A percentile compares a stretch with the other conserved stretches of the same genome.
Evolutionary conservation across 345 rosid species (phyloP).

Genomic region (Rhizophora apiculata): DNA sequence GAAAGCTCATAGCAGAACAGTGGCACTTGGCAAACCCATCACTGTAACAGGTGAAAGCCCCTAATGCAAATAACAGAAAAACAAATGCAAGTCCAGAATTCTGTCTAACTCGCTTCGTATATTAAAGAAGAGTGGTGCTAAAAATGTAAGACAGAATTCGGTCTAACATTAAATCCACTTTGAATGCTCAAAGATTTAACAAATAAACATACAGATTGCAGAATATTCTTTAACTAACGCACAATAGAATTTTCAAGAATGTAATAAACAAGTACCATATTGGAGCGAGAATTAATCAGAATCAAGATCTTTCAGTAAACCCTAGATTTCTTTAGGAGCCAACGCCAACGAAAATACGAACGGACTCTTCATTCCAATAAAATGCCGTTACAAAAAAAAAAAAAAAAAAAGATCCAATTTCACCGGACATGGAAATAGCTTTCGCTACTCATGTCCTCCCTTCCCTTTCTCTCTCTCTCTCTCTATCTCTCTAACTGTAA

Average conservation of each 20-base stretch:
- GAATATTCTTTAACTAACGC: background rate
- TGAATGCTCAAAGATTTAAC: too few species aligned
- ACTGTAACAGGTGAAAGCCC: too few species aligned
- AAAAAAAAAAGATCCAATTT: slow-evolving; percentile 1
- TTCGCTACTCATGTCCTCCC: background rate
- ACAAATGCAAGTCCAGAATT: too few species aligned
- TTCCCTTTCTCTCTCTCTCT: background rate
- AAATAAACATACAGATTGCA: too few species aligned
- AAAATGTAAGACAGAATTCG: too few species aligned
- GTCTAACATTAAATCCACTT: too few species aligned
- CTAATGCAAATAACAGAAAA: too few species aligned
- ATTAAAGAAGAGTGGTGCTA: too few species aligned
- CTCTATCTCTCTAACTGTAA: background rate
- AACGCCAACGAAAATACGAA: slow-evolving; percentile 19
- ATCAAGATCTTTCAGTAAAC: slow-evolving; percentile 29
- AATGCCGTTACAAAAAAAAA: background rate
- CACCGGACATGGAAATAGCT: too few species aligned
- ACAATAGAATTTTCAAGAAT: background rate
- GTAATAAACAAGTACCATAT: slow-evolving; percentile 30
- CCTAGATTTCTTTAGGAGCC: slow-evolving; percentile 20
- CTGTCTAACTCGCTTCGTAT: too few species aligned
- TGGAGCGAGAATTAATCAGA: slow-evolving; percentile 17
- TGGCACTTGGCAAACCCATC: background rate
- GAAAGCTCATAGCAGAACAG: background rate
- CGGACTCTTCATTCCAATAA: slow-evolving; percentile 13